phyloP scores from a whole-genome alignment of 2,329 filamentous ascomycete species.

The Dothiorella sarmentorum region DNA sequence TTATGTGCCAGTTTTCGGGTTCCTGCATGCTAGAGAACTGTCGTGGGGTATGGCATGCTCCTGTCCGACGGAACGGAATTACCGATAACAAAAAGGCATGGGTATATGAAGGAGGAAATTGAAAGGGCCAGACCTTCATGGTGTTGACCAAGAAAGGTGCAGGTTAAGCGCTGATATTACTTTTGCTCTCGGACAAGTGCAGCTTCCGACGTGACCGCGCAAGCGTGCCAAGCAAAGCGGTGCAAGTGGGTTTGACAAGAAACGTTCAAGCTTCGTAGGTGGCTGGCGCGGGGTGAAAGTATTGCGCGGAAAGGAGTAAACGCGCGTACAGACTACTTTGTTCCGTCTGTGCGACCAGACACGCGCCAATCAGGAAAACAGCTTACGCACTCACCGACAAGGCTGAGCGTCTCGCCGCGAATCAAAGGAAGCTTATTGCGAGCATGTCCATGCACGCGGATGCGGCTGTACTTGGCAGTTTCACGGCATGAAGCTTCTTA shows the following conservation, averaged over 20 bases:
- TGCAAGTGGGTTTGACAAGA: not conserved
- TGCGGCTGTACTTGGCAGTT: not conserved
- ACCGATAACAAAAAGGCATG: too few species aligned
- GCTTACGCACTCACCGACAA: constrained; percentile 13
- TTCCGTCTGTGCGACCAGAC: not conserved
- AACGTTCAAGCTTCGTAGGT: not conserved
- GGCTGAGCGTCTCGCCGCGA: not conserved
- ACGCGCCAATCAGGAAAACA: not conserved
- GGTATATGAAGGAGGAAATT: too few species aligned
- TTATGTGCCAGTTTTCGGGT: too few species aligned
- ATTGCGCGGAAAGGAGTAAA: not conserved
- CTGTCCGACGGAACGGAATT: too few species aligned
- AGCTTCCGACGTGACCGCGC: not conserved
- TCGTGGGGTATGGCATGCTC: too few species aligned
- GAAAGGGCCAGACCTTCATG: too few species aligned
- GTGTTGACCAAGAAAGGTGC: too few species aligned
- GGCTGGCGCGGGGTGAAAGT: not conserved
- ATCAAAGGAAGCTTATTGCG: not conserved
- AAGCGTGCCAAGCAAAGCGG: not conserved
- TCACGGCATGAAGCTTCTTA: not conserved
- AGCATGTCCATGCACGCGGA: not conserved
- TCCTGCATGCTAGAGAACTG: too few species aligned
- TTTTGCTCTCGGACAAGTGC: too few species aligned
- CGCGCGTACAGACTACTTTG: not conserved
- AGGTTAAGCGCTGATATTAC: too few species aligned